Base-by-base conservation (phyloP, 768 basidiomycete genomes). In the Lactifluus rugatus region DNA sequence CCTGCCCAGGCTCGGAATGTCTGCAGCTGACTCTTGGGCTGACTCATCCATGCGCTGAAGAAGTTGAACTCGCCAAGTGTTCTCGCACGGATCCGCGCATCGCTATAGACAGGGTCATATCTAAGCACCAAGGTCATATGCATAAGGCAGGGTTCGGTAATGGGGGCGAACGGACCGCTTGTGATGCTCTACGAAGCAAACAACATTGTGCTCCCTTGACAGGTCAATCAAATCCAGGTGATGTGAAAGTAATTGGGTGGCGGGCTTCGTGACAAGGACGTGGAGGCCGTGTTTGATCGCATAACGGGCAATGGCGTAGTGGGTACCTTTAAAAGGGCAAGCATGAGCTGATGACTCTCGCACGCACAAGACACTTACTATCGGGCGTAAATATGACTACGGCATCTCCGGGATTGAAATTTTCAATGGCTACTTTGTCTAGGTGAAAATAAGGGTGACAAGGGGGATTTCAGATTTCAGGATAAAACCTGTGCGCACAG, bases 1-100 rank as follows among this genome's bases (percentile, higher is more conserved):
- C 93, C 93, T 25, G 93, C 93, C 93, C 93, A 96, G 7, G 89
- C 88, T 56, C 84, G 83, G 82, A 95, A 96, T 0, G 93, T 95
- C 71, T 93, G 89, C 26, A 96, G 79, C 71, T 96, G 93, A 66
- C 82, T 85, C 74, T 96, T 96, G 44, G 93, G 93, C 70, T 95
- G 93, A 67, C 89, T 92, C 93, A 96, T 96, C 91, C 93, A 95
- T 37, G 92, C 89, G 64, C 76, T 89, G 81, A 93, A 95, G 73
- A 92, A 95, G 74, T 93, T 95, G 75, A 93, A 92, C 71, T 94
- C 90, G 34, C 93, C 91, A 25, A 94, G 77, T 7, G 79, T 72
- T 26, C 77, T 79, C 28, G 87, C 87, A 52, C 86, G 83, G 4
- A 83, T 85, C 66, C 83, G 85, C 39, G 92, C 93, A 68, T 96